Conservation (phyloP, 73 alveolate species). For the Tetrahymena elliotti region DNA sequence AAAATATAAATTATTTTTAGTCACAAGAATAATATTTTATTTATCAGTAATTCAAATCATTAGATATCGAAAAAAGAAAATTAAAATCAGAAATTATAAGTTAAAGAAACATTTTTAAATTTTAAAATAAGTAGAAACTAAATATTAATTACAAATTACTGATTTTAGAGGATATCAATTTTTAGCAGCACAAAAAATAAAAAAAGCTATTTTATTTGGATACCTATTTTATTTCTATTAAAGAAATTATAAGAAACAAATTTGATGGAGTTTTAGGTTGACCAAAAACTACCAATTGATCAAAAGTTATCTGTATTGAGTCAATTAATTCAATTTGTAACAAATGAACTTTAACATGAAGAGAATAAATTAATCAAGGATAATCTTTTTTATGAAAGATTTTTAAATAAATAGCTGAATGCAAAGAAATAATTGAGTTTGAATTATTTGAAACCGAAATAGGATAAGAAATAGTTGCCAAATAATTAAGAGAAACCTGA, state of each 20-base stretch:
- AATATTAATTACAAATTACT: background rate
- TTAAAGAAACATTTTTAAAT: too few species aligned
- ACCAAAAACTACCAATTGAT: background rate
- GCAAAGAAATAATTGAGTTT: background rate
- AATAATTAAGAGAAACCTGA: background rate
- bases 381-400: background rate
- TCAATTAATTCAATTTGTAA: background rate
- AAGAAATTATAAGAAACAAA: background rate
- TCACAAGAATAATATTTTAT: too few species aligned
- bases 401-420: background rate
- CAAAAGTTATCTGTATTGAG: background rate
- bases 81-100: background rate
- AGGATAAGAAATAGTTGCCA: background rate
- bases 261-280: background rate
- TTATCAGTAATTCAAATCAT: too few species aligned
- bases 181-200: too few species aligned
- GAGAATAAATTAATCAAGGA: background rate
- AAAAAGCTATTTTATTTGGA: too few species aligned
- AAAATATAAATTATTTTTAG: too few species aligned
- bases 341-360: background rate
- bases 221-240: too few species aligned
- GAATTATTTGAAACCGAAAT: background rate
- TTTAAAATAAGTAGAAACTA: background rate
- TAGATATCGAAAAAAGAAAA: background rate
- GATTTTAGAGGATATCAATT: too few species aligned